Evolutionary conservation across 2,329 filamentous ascomycete genomes (phyloP).

Genomic region (Botrytis fabae): DNA sequence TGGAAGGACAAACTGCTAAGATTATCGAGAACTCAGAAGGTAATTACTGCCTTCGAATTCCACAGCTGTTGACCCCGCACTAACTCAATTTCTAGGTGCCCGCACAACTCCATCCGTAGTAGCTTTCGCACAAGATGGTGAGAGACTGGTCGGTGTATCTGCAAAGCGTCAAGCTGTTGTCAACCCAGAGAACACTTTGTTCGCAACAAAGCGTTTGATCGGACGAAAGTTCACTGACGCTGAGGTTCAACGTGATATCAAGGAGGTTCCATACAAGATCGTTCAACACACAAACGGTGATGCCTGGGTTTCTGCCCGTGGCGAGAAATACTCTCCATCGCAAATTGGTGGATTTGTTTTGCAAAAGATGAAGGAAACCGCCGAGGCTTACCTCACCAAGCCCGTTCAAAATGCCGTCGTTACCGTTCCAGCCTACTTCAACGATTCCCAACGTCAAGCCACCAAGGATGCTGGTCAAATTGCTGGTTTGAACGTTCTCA

Average conservation of each 20-base stretch:
- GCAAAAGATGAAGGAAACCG: slow-evolving; percentile 99
- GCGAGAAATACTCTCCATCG: slow-evolving; percentile 96
- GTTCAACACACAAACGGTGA: slow-evolving; percentile 96
- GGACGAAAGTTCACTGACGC: slow-evolving; percentile 92
- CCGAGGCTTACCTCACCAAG: slow-evolving; percentile 89
- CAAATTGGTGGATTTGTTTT: slow-evolving; percentile 96
- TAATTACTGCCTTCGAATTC: slow-evolving; percentile 42
- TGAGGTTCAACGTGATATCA: slow-evolving; percentile 95
- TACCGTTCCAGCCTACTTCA: slow-evolving; percentile 97
- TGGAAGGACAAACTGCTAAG: slow-evolving; percentile 93
- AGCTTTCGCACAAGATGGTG: slow-evolving; percentile 91
- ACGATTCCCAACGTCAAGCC: slow-evolving; percentile 95
- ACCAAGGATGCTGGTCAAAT: slow-evolving; percentile 99
- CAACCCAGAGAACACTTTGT: slow-evolving; percentile 97
- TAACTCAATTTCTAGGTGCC: slow-evolving; percentile 57
- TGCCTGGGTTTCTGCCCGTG: slow-evolving; percentile 91
- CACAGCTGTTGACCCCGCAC: not conserved
- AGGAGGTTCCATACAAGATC: slow-evolving; percentile 98
- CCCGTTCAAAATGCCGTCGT: slow-evolving; percentile 94
- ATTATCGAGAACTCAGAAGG: slow-evolving; percentile 99
- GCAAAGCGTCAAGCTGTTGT: slow-evolving; percentile 98
- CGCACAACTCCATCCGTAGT: slow-evolving; percentile 93
- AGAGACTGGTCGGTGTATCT: slow-evolving; percentile 94
- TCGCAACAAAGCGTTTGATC: slow-evolving; percentile 98
- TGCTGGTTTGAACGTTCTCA: slow-evolving; percentile 90